phyloP scores from a whole-genome alignment of 495 filamentous ascomycete species.

The Jackrogersella minutella region DNA sequence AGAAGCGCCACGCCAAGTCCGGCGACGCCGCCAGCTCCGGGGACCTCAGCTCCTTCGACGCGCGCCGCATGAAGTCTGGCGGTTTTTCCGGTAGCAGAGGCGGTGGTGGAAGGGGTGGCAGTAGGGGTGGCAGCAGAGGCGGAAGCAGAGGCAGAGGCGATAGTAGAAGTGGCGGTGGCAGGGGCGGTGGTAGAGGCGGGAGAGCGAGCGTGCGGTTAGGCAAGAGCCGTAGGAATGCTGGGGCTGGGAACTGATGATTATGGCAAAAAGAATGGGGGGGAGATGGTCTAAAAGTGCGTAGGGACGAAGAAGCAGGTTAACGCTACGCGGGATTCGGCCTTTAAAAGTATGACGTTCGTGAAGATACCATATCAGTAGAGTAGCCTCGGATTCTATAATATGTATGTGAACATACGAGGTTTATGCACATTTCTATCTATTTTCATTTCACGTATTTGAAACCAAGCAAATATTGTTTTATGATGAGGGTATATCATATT shows the following conservation, averaged over 20 bases:
- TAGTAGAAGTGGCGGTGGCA: neutral
- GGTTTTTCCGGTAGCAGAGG: conserved; percentile 24
- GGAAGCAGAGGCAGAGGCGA: too few relatives aligned
- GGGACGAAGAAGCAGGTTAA: neutral
- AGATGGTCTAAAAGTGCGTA: neutral
- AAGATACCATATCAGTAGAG: conserved; percentile 30
- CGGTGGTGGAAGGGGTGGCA: conserved; percentile 11
- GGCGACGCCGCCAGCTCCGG: conserved; percentile 80
- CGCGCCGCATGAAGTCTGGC: conserved; percentile 79
- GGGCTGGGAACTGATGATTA: conserved; percentile 37
- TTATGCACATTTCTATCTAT: neutral
- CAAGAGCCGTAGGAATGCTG: conserved; percentile 53
- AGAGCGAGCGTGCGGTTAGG: conserved; percentile 40
- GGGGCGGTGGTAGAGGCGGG: conserved; percentile 23
- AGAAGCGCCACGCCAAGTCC: conserved; percentile 89
- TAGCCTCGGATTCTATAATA: conserved; percentile 6
- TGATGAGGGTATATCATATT: conserved; percentile 20
- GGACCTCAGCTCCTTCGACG: conserved; percentile 80
- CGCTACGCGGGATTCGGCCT: neutral
- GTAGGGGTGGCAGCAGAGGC: neutral
- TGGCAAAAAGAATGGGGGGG: neutral
- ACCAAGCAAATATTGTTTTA: neutral
- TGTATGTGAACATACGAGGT: neutral
- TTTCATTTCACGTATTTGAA: neutral
- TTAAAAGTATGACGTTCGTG: neutral